Base-by-base conservation (phyloP, 768 basidiomycete genomes). In the Leucocoprinus sp. region DNA sequence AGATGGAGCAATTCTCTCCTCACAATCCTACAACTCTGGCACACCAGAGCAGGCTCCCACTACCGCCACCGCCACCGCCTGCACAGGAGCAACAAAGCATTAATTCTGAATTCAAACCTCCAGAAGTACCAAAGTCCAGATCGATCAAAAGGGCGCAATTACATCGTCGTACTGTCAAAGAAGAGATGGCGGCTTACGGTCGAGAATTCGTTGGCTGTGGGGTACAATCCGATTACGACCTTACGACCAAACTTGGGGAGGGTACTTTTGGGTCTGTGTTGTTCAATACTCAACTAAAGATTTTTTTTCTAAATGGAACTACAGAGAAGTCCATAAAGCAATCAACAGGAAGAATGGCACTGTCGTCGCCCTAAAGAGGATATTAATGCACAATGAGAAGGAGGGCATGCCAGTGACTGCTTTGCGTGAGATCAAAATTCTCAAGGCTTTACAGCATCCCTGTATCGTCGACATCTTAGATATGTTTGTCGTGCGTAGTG, bases 381-480 rank as follows among this genome's bases (percentile, higher is more conserved):
- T 98, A 53, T 70, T 97, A 45, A 91, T 96, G 80, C 93, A 96
- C 60, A 92, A 93, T 58, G 90, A 93, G 63, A 87, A 89, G 55
- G 95, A 96, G 62, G 95, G 95, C 44, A 91, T 98, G 74, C 92
- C 95, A 1, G 89, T 97, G 17, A 97, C 96, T 6, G 93, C 96
- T 8, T 70, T 97, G 7, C 82, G 96, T 8, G 96, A 99, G 66
- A 97, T 98, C 65, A 93, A 93, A 60, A 92, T 97, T 47, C 70
- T 99, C 51, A 98, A 97, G 61, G 78, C 82, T 4, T 71, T 99
- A 49, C 76, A 79, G 33, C 95, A 99, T 55, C 74, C 82, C 0
- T 85, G 84, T 54, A 79, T 98, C 39, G 82, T 99, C 8, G 74
- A 91, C 36, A 80, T 97, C 37, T 60, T 90, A 48, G 93, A 96